Conservation (phyloP, 352 stramenopile species). For the Pythium sukuiense region DNA sequence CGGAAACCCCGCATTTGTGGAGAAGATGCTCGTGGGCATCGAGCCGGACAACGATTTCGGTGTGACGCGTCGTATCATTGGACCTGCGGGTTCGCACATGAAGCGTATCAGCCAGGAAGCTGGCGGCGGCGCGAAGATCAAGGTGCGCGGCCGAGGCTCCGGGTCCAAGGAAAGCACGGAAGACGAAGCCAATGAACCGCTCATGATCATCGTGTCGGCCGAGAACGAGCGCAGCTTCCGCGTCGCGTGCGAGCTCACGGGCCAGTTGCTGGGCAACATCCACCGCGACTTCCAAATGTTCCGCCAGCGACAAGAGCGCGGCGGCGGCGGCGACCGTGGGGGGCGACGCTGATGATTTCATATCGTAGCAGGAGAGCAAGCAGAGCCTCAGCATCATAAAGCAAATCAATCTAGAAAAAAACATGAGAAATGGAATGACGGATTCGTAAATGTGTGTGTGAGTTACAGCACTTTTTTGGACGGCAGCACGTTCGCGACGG, state of each 20-base stretch:
- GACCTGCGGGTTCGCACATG: slow-evolving; percentile 76
- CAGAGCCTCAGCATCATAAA: background rate
- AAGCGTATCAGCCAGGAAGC: slow-evolving; percentile 87
- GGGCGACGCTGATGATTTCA: background rate
- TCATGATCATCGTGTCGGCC: slow-evolving; percentile 83
- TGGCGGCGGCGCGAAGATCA: slow-evolving; percentile 79
- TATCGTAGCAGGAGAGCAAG: background rate
- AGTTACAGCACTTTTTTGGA: slow-evolving; percentile 86
- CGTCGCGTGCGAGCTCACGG: slow-evolving; percentile 68
- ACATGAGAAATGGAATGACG: background rate
- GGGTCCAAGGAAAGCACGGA: slow-evolving; percentile 70
- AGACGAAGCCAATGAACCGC: slow-evolving; percentile 74
- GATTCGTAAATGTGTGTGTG: background rate
- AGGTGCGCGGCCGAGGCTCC: slow-evolving; percentile 78
- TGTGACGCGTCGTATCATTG: slow-evolving; percentile 83
- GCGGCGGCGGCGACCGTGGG: slow-evolving; percentile 20
- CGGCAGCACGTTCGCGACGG: slow-evolving; percentile 73
- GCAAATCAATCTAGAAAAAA: background rate
- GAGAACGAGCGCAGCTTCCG: slow-evolving; percentile 86
- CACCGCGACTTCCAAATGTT: slow-evolving; percentile 81
- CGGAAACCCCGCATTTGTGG: slow-evolving; percentile 36
- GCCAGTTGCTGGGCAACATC: slow-evolving; percentile 66
- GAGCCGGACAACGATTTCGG: slow-evolving; percentile 86
- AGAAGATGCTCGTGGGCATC: slow-evolving; percentile 85
- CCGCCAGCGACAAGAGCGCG: slow-evolving; percentile 39